Base-by-base conservation (phyloP, 1,284 basidiomycete species). In the Golubevia pallescens region DNA sequence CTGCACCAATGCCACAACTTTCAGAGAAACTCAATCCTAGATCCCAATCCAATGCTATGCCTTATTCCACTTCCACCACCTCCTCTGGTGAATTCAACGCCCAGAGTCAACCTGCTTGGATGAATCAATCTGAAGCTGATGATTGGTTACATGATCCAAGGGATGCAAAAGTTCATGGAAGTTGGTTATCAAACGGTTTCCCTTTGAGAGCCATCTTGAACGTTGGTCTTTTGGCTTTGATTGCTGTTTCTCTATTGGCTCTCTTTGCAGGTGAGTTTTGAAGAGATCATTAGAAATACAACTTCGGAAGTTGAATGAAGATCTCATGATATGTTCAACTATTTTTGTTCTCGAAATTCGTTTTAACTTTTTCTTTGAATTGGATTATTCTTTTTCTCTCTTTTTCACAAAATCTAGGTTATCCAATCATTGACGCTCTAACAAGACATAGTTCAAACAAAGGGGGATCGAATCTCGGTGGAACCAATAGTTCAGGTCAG, bases 341-440 rank as follows among this genome's bases (percentile, higher is more conserved):
- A n/a, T n/a, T n/a, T n/a, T n/a, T n/a, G n/a, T n/a, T n/a, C n/a
- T n/a, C n/a, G n/a, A n/a, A n/a, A n/a, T n/a, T n/a, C n/a, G n/a
- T n/a, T n/a, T n/a, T n/a, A n/a, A n/a, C n/a, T n/a, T n/a, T n/a
- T n/a, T n/a, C n/a, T n/a, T n/a, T n/a, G n/a, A n/a, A n/a, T n/a
- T n/a, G n/a, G n/a, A n/a, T n/a, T n/a, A n/a, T n/a, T n/a, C n/a
- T n/a, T n/a, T n/a, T n/a, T n/a, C n/a, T n/a, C n/a, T n/a, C n/a
- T n/a, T n/a, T n/a, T n/a, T n/a, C n/a, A n/a, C n/a, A n/a, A n/a
- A n/a, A n/a, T n/a, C 73, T 74, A 16, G 82, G 82, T 19, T 84
- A 84, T 56, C 82, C 82, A 3, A 72, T 84, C 24, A 62, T 79
- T 7, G 73, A 77, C 57, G 71, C 80, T 32, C 55, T 80, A 42